A percentile compares a stretch with the other conserved stretches of the same genome.
Conservation (phyloP, 2,329 filamentous ascomycete genomes). For the Dichotomopilus funicola region DNA sequence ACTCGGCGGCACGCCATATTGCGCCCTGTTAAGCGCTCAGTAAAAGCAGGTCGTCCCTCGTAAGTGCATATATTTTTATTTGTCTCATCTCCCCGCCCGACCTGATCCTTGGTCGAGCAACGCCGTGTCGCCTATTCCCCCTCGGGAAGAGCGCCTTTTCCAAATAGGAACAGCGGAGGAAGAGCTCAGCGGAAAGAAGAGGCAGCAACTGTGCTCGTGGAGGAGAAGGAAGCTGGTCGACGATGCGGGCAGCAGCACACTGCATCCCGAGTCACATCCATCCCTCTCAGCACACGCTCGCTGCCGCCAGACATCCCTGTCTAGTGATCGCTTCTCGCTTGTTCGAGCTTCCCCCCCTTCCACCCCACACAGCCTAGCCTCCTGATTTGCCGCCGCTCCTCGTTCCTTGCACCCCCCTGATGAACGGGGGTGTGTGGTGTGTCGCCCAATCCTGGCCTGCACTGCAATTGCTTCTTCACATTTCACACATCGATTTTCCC, state of each 20-base stretch:
- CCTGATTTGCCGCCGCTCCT: slow-evolving; percentile 25
- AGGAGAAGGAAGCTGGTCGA: slow-evolving; percentile 8
- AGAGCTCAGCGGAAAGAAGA: not conserved
- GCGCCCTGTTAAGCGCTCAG: slow-evolving; percentile 14
- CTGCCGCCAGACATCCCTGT: slow-evolving; percentile 27
- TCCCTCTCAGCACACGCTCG: slow-evolving; percentile 22
- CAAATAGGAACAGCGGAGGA: slow-evolving; percentile 6
- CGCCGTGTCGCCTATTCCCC: not conserved
- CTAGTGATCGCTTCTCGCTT: slow-evolving; percentile 25
- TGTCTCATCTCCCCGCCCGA: slow-evolving; percentile 3
- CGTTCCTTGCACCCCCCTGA: slow-evolving; percentile 18
- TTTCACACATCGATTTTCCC: slow-evolving; percentile 1
- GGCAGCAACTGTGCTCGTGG: too few relatives aligned
- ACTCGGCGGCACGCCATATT: slow-evolving; percentile 11
- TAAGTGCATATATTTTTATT: slow-evolving; percentile 16
- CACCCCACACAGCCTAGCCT: slow-evolving; percentile 18
- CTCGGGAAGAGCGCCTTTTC: not conserved
- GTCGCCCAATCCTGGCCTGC: slow-evolving; percentile 13
- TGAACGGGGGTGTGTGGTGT: slow-evolving; percentile 15
- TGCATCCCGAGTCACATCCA: slow-evolving; percentile 27
- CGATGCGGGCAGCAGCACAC: slow-evolving; percentile 13
- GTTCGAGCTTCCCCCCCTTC: slow-evolving; percentile 12
- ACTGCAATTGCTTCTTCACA: slow-evolving; percentile 6
- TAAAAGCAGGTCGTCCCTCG: slow-evolving; percentile 1
- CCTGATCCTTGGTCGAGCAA: slow-evolving; percentile 4